Evolutionary conservation across 2,329 filamentous ascomycete species (phyloP), one percentile per base, ranked within the genome.

Genomic region (Exutisphaerella laricina): DNA sequence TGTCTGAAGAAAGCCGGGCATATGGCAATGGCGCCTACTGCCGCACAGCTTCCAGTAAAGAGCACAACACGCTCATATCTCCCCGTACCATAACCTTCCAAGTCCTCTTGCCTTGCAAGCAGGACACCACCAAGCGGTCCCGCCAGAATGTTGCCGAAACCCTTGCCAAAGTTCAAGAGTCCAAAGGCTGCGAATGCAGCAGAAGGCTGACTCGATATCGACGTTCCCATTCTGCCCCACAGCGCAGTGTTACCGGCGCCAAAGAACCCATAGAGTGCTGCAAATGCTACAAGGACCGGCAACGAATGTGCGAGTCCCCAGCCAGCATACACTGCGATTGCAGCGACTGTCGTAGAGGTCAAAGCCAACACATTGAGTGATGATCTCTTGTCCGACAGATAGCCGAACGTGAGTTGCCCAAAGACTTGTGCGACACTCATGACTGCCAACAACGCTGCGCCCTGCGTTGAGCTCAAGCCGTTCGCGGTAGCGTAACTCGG

Each of bases 221-320:
- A 22, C 2, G 31, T 42, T 7, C 55, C 54, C 55, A 59, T 61
- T 9, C 57, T 31, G 3, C 42, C 56, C 50, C 55, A 55, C 16
- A 56, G 29, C 2, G 56, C 58, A 1, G 65, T 68, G 41, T 65
- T 72, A 2, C 67, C 67, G 0, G 67, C 66, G 0, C 64, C 69
- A 29, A 70, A 72, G 29, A 71, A 58, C 3, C 70, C 70, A 43
- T 72, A 73, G 1, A 66, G 45, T 4, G 72, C 39, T 1, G 60
- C 58, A 39, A 72, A 74, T 1, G 68, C 49, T 16, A 61, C 56
- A 6, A 77, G 55, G 0, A 59, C 45, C 0, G 56, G 51, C 49
- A 65, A 7, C 41, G 59, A 62, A 2, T 61, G 59, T 0, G 70
- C 63, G 12, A 73, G 55, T 0, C 72, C 73, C 72, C 73, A 77